A percentile compares a stretch with the other conserved stretches of the same genome.
These are phyloP conservation scores for Akanthomyces muscarius DNA, from an alignment of 2,329 filamentous ascomycete genomes.

Conservation along the genomic window DNA sequence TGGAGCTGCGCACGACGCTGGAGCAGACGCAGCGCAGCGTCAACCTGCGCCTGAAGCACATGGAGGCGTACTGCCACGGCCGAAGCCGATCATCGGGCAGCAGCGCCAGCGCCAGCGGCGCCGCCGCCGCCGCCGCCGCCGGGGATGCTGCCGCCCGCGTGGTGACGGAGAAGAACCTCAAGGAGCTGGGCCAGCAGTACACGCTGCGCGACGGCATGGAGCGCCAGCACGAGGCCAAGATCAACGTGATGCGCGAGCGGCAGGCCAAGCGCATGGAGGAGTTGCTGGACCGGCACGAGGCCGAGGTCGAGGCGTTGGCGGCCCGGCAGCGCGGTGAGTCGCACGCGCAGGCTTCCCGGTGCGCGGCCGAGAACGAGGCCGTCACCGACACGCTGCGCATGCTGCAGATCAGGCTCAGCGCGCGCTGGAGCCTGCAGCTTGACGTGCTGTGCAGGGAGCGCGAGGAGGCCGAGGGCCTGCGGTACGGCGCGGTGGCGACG, in stretches of 20 bases:
- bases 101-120: slow-evolving; percentile 19
- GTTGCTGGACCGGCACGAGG: slow-evolving; percentile 50
- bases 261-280: slow-evolving; percentile 60
- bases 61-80: slow-evolving; percentile 62
- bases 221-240: slow-evolving; percentile 54
- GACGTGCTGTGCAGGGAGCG: slow-evolving; percentile 52
- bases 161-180: slow-evolving; percentile 57
- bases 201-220: slow-evolving; percentile 57
- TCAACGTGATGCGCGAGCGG: slow-evolving; percentile 62
- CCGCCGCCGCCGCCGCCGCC: slow-evolving; percentile 38
- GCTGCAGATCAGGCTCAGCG: slow-evolving; percentile 42
- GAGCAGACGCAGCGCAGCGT: slow-evolving; percentile 56
- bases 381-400: slow-evolving; percentile 42
- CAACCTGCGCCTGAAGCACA: slow-evolving; percentile 56
- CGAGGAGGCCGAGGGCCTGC: slow-evolving; percentile 40
- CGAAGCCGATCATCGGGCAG: slow-evolving; percentile 30
- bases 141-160: slow-evolving; percentile 35
- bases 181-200: slow-evolving; percentile 58
- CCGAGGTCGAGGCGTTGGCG: slow-evolving; percentile 45
- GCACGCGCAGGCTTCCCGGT: slow-evolving; percentile 43
- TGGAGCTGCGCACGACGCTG: slow-evolving; percentile 52
- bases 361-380: slow-evolving; percentile 47
- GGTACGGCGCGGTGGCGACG: slow-evolving; percentile 36
- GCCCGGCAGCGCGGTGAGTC: slow-evolving; percentile 46
- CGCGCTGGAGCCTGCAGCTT: slow-evolving; percentile 50